Conservation (phyloP, 495 filamentous ascomycete genomes). For the Rostrohypoxylon terebratum region DNA sequence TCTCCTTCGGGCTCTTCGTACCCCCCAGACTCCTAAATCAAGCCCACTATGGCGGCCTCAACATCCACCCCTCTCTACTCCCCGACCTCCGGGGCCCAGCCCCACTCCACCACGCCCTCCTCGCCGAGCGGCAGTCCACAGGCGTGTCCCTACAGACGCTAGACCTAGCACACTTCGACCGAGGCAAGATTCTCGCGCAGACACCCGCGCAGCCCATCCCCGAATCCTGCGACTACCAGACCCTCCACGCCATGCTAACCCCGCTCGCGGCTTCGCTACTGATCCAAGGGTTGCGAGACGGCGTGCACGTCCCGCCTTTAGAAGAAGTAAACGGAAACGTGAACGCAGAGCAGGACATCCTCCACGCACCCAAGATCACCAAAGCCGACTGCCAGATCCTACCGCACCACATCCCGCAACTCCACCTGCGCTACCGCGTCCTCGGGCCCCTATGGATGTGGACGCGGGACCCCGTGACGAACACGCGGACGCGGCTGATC, state of each 20-base stretch:
- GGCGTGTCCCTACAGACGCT: slow-evolving; percentile 89
- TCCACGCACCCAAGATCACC: slow-evolving; percentile 57
- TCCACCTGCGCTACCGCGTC: slow-evolving; percentile 23
- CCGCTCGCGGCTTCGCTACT: slow-evolving; percentile 70
- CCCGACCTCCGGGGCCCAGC: slow-evolving; percentile 82
- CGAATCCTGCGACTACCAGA: neutral
- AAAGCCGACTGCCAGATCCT: slow-evolving; percentile 48
- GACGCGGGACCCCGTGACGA: slow-evolving; percentile 19
- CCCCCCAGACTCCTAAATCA: slow-evolving; percentile 76
- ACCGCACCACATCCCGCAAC: neutral
- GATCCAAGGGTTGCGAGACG: slow-evolving; percentile 65
- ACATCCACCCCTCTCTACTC: slow-evolving; percentile 94
- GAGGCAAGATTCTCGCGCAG: slow-evolving; percentile 78
- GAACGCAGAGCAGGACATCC: neutral
- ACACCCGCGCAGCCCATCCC: slow-evolving; percentile 50
- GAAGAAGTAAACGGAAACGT: slow-evolving; percentile 30
- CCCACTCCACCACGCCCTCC: slow-evolving; percentile 82
- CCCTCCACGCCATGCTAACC: slow-evolving; percentile 56
- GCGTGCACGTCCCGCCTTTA: slow-evolving; percentile 71
- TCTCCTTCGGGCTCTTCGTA: slow-evolving; percentile 94
- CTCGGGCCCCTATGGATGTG: slow-evolving; percentile 48
- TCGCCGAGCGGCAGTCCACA: slow-evolving; percentile 65
- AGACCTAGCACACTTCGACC: slow-evolving; percentile 78
- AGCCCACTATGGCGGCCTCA: slow-evolving; percentile 85
- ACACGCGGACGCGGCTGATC: slow-evolving; percentile 41